Evolutionary conservation across 805 yeast genomes (phyloP), one percentile per base, ranked within the genome.

Genomic region (Groenewaldozyma tartarivorans): DNA sequence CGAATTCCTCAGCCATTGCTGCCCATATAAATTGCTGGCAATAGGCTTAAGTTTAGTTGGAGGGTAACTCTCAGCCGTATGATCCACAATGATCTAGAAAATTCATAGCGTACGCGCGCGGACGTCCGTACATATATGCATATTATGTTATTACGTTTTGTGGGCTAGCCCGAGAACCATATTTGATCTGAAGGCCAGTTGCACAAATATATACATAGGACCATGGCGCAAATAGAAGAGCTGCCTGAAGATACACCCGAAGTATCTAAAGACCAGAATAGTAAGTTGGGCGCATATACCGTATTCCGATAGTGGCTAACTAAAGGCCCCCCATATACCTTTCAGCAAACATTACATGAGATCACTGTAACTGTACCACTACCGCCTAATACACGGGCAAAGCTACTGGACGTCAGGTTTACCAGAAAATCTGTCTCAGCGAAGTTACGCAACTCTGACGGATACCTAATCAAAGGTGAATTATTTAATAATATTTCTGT

Each of bases 301-400:
- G n/a, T n/a, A n/a, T n/a, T n/a, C n/a, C n/a, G n/a, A n/a, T n/a
- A n/a, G n/a, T n/a, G n/a, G n/a, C n/a, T n/a, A n/a, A n/a, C n/a
- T n/a, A n/a, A 9, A 30, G 39, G 42, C 4, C 50, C 61, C 24
- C 61, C 61, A 21, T 60, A 64, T 36, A 41, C 51, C 15, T 66
- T 68, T 62, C 49, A 52, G n/a, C 72, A 67, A 42, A 67, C 72
- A 5, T 55, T 67, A 27, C 60, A 55, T 39, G 72, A 67, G 21
- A 57, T 66, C n/a, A 65, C 68, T 1, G 59, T 68, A 13, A 22
- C 52, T 1, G 41, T 58, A 3, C 56, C 57, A 4, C 51, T 67
- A 13, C 52, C 61, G 2, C 36, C 49, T 2, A 59, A 57, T 4
- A 60, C 66, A 1, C 50, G 64, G 5, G 64, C 66, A 34, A 64